Base-by-base conservation (phyloP, 495 filamentous ascomycete genomes). In the Aspergillus incahuasiensis region DNA sequence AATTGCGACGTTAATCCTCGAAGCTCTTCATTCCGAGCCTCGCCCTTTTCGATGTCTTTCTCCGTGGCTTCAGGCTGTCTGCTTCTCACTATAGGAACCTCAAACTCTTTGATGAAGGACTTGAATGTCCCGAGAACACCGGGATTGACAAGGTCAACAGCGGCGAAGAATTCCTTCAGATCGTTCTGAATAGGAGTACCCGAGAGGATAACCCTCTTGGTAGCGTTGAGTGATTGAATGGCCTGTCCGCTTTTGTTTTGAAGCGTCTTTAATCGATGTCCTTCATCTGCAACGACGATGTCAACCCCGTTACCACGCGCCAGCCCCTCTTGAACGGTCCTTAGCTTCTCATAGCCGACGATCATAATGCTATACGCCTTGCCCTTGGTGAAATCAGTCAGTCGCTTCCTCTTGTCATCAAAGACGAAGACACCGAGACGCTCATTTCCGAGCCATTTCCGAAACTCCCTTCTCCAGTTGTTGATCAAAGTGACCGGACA, bases 131-230 rank as follows among this genome's bases (percentile, higher is more conserved):
- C 86, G 9, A 92, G 72, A 19, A 90, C 67, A 3, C 86, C 86
- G 0, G 88, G 87, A 63, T 92, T 92, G 60, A 91, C 84, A 47
- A 91, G 84, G 63, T 92, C 87, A 5, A 90, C 86, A 67, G 88
- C 88, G 19, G 80, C 83, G 64, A 83, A 90, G 70, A 91, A 91
- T 58, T 92, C 88, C 47, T 80, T 82, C 30, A 92, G 68, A 63
- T 92, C 89, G 52, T 92, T 92, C 64, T 92, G 88, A 16, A 92
- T 80, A 16, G 88, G 88, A 0, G 88, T 92, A 0, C 88, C 88
- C 5, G 87, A 88, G 0, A 92, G 74, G 55, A 91, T 86, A 45
- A 91, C 71, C 51, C 87, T 70, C 49, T 82, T 78, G 35, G 78
- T 68, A 0, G 89, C 87, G 58, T 86, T 87, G 3, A 92, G 72